A percentile compares a stretch with the other conserved stretches of the same genome.
These are phyloP conservation scores for Saitozyma podzolica DNA, from an alignment of 768 basidiomycete species.

Conservation along the genomic window DNA sequence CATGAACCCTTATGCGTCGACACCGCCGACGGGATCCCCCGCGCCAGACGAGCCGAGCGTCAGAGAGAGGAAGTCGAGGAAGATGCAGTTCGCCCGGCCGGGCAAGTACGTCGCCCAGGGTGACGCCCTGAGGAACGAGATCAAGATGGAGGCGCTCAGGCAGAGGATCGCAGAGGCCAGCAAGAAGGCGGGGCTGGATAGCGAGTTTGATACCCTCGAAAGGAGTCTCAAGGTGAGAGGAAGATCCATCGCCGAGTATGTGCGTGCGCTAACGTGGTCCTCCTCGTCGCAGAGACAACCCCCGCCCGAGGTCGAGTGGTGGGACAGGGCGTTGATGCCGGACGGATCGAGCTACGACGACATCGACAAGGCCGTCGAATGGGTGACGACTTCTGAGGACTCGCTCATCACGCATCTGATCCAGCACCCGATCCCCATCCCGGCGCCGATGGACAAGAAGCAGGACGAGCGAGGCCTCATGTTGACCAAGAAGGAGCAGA, in stretches of 20 bases:
- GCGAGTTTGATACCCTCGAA: constrained; percentile 87
- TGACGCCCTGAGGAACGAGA: constrained; percentile 59
- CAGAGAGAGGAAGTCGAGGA: constrained; percentile 45
- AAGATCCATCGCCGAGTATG: too few relatives aligned
- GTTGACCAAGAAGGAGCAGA: constrained; percentile 94
- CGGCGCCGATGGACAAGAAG: constrained; percentile 79
- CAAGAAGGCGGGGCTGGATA: constrained; percentile 87
- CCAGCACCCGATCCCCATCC: constrained; percentile 96
- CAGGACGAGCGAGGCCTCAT: constrained; percentile 78
- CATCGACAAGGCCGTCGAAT: constrained; percentile 61
- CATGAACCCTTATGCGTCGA: constrained; percentile 75
- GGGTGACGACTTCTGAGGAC: constrained; percentile 59
- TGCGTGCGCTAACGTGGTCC: background rate
- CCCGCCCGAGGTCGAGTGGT: constrained; percentile 94
- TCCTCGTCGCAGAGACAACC: constrained; percentile 63
- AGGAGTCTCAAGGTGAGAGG: constrained; percentile 75
- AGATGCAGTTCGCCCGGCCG: constrained; percentile 83
- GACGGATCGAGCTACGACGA: constrained; percentile 74
- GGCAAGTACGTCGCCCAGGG: constrained; percentile 69
- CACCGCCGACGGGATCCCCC: constrained; percentile 15
- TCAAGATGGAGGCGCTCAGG: constrained; percentile 84
- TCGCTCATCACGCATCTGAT: constrained; percentile 86
- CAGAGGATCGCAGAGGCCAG: constrained; percentile 89
- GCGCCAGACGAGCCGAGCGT: constrained; percentile 18
- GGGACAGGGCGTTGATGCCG: constrained; percentile 85